Percentiles rank a stretch among this genome's conserved stretches.
phyloP scores from a whole-genome alignment of 1,284 basidiomycete species.

The Ceratobasidium sp. region DNA sequence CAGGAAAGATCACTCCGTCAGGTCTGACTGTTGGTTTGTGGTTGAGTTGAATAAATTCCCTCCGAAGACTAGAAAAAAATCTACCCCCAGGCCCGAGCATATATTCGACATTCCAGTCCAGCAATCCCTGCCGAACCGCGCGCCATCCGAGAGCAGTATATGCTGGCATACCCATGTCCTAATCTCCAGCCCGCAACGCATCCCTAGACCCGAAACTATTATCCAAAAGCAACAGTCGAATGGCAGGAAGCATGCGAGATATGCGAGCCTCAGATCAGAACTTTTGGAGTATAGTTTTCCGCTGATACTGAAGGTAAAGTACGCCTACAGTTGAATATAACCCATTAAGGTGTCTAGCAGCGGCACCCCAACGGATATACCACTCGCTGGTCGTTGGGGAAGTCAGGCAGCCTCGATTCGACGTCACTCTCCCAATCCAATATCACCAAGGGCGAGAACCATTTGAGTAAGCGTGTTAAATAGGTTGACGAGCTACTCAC shows the following conservation, averaged over 20 bases:
- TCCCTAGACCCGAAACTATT: constrained; percentile 45
- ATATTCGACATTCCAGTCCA: constrained; percentile 53
- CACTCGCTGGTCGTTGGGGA: constrained; percentile 64
- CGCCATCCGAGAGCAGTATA: constrained; percentile 10
- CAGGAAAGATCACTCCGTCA: constrained; percentile 15
- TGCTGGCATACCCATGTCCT: constrained; percentile 9
- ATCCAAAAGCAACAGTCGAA: too few relatives aligned
- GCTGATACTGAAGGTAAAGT: constrained; percentile 75
- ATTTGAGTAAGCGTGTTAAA: too few relatives aligned
- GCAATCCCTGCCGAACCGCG: constrained; percentile 46
- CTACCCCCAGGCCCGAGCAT: background rate
- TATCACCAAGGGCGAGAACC: too few relatives aligned
- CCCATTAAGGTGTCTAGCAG: background rate
- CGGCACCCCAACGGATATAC: constrained; percentile 68
- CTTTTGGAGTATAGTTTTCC: constrained; percentile 72
- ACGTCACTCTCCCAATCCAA: constrained; percentile 60
- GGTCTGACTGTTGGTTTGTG: background rate
- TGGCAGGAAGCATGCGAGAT: background rate
- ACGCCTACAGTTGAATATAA: constrained; percentile 57
- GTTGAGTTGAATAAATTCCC: too few relatives aligned
- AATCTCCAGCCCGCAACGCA: constrained; percentile 18
- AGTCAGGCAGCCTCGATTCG: constrained; percentile 59
- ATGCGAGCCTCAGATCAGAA: constrained; percentile 78
- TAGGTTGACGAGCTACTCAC: too few relatives aligned
- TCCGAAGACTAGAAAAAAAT: background rate